A percentile compares a stretch with the other conserved stretches of the same genome.
These are phyloP conservation scores for Didymella keratinophila DNA, from an alignment of 2,329 filamentous ascomycete genomes.

Conservation along the genomic window DNA sequence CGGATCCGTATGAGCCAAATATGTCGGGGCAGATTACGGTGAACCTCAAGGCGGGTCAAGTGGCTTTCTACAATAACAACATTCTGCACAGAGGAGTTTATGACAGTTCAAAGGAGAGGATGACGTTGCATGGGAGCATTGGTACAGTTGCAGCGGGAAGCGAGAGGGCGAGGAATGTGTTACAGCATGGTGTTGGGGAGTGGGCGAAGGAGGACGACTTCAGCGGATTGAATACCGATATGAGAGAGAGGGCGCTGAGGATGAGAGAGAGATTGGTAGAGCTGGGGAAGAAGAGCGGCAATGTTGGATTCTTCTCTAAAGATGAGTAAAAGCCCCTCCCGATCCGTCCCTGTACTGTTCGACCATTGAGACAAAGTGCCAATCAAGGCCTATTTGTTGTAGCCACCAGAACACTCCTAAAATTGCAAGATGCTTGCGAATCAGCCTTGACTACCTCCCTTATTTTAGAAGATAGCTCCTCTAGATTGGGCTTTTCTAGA, in stretches of 20 bases:
- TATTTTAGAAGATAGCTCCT: no score
- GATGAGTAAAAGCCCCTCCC: constrained; percentile 36
- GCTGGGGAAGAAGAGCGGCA: constrained; percentile 66
- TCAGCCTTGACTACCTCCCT: no score
- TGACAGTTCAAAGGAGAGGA: constrained; percentile 64
- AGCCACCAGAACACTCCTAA: no score
- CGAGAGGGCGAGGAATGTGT: constrained; percentile 72
- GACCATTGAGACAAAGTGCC: no score
- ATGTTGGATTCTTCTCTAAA: constrained; percentile 64
- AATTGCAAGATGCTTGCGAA: no score
- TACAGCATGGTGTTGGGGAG: constrained; percentile 75
- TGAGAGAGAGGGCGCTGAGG: constrained; percentile 64
- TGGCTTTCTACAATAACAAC: constrained; percentile 90
- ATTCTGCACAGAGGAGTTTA: constrained; percentile 80
- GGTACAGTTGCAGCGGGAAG: constrained; percentile 65
- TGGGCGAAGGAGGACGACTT: constrained; percentile 71
- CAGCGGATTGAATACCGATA: constrained; percentile 65
- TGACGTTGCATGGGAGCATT: constrained; percentile 77
- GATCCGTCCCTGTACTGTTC: no score
- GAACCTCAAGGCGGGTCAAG: constrained; percentile 74
- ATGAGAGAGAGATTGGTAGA: constrained; percentile 71
- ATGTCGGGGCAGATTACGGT: constrained; percentile 73
- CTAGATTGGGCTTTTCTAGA: no score
- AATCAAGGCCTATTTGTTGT: no score
- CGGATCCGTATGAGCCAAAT: constrained; percentile 68